phyloP scores from a whole-genome alignment of 2,329 filamentous ascomycete genomes.

The Aspergillus luchuensis region DNA sequence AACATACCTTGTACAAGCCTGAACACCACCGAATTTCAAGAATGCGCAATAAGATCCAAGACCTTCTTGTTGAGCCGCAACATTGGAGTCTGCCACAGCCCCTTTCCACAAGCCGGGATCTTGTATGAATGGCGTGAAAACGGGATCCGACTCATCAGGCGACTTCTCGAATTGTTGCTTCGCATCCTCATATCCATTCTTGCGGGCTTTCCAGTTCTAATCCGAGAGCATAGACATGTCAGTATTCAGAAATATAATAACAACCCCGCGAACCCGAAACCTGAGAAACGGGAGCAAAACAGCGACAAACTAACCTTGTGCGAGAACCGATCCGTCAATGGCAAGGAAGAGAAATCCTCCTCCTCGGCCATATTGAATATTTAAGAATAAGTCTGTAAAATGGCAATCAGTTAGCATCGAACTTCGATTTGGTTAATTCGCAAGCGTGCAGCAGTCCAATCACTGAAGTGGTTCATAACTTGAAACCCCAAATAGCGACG shows the following conservation, averaged over 20 bases:
- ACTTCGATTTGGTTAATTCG: neutral
- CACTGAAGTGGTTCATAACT: no score
- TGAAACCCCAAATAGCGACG: neutral
- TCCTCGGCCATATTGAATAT: constrained; percentile 44
- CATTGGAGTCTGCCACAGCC: constrained; percentile 90
- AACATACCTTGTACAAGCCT: constrained; percentile 69
- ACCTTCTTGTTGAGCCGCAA: constrained; percentile 93
- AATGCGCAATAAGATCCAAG: constrained; percentile 86
- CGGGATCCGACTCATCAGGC: constrained; percentile 79
- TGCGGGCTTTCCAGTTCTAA: constrained; percentile 93
- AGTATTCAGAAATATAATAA: constrained; percentile 20
- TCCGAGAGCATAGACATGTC: constrained; percentile 7
- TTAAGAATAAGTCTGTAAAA: constrained; percentile 5
- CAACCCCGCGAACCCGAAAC: neutral
- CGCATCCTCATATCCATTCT: constrained; percentile 91
- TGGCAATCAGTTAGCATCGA: constrained; percentile 8
- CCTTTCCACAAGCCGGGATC: constrained; percentile 88
- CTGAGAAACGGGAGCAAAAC: neutral
- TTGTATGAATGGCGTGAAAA: constrained; percentile 82
- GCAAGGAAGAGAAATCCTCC: constrained; percentile 48
- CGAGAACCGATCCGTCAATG: constrained; percentile 45
- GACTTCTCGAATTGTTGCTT: constrained; percentile 82
- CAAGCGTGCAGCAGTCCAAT: no score
- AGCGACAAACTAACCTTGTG: constrained; percentile 41
- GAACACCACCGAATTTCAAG: constrained; percentile 82